Conservation (phyloP, 2,329 filamentous ascomycete species). For the Exophiala dermatitidis region DNA sequence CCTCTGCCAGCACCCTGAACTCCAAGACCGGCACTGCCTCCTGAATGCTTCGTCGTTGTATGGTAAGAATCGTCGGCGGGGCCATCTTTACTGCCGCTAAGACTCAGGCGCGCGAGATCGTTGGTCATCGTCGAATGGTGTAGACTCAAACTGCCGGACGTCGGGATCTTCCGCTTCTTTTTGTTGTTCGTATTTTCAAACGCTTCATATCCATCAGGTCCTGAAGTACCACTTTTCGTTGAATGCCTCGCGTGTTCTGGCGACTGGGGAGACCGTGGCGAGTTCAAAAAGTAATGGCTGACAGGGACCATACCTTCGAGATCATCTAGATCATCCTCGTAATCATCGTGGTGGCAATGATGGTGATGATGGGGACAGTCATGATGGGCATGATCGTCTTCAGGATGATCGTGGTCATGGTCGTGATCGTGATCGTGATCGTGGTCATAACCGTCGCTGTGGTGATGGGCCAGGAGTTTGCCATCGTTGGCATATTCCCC, state of each 20-base stretch:
- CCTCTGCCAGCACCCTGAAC: constrained; percentile 81
- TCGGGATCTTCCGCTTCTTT: constrained; percentile 97
- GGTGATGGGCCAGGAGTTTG: constrained; percentile 42
- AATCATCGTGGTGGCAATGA: constrained; percentile 34
- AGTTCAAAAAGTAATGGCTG: constrained; percentile 37
- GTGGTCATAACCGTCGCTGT: constrained; percentile 32
- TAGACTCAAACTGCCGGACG: constrained; percentile 62
- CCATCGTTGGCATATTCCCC: constrained; percentile 45
- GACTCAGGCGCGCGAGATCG: constrained; percentile 58
- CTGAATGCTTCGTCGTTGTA: constrained; percentile 40
- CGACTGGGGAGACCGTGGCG: constrained; percentile 33
- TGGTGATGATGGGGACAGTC: constrained; percentile 23
- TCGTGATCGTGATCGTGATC: constrained; percentile 15
- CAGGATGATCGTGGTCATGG: constrained; percentile 18
- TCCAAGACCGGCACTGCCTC: constrained; percentile 47
- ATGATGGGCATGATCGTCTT: constrained; percentile 18
- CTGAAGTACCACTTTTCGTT: constrained; percentile 51
- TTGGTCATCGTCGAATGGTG: constrained; percentile 54
- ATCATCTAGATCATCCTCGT: constrained; percentile 41
- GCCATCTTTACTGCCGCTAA: constrained; percentile 38
- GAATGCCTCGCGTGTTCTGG: constrained; percentile 28
- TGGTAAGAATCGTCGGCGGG: constrained; percentile 36
- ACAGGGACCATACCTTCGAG: constrained; percentile 45
- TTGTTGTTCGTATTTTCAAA: constrained; percentile 99
- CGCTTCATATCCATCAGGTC: constrained; percentile 87